These are phyloP conservation scores for Bryum argenteum DNA, from an alignment of 225 moss, liverwort and hornwort genomes.

Conservation along the genomic window DNA sequence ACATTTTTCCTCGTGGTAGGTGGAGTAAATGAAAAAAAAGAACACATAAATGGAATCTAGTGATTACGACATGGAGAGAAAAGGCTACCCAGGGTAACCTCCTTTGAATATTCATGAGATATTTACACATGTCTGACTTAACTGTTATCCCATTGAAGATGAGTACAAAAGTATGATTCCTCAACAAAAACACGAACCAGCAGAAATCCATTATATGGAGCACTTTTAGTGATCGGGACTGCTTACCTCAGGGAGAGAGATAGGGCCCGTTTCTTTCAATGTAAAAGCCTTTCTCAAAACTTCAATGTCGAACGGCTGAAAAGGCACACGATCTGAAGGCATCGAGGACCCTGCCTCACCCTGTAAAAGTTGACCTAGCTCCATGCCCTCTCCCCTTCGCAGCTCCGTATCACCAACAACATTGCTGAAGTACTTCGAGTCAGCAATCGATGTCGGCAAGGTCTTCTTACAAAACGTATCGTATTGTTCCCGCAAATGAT, in stretches of 20 bases:
- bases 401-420: slow-evolving; percentile 87
- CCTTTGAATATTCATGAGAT: background rate
- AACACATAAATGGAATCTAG: background rate
- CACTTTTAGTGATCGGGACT: background rate
- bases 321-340: slow-evolving; percentile 53
- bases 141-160: background rate
- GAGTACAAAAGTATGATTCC: background rate
- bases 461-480: slow-evolving; percentile 83
- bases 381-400: slow-evolving; percentile 93
- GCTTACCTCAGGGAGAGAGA: slow-evolving; percentile 75
- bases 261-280: slow-evolving; percentile 68
- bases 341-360: slow-evolving; percentile 54
- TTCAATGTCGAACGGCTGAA: slow-evolving; percentile 76
- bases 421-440: slow-evolving; percentile 67
- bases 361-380: slow-evolving; percentile 69
- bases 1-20: background rate
- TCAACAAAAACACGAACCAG: background rate
- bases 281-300: slow-evolving; percentile 85
- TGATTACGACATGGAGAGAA: background rate
- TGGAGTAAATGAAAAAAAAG: background rate
- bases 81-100: background rate
- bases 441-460: slow-evolving; percentile 68
- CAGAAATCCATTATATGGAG: background rate
- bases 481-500: slow-evolving; percentile 77
- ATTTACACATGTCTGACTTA: background rate